Evolutionary conservation across 352 stramenopile species (phyloP).

Genomic region (Phytophthora sojae): DNA sequence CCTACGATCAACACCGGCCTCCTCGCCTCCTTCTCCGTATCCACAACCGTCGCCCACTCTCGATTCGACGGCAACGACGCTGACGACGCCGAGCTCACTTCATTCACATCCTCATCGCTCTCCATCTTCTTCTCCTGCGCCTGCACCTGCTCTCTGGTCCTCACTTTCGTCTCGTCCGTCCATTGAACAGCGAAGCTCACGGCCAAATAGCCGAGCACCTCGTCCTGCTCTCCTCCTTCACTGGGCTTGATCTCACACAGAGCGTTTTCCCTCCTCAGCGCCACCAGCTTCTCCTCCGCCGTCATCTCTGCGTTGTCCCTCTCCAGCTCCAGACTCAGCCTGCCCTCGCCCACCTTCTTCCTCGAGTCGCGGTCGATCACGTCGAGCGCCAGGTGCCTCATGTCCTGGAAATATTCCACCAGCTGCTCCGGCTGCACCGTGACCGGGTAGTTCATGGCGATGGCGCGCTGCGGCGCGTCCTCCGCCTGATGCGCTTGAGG

Average conservation of each 20-base stretch:
- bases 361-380: slow-evolving; percentile 63
- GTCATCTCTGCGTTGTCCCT: slow-evolving; percentile 8
- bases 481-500: too few relatives aligned
- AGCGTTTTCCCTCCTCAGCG: slow-evolving; percentile 35
- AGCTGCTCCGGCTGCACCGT: slow-evolving; percentile 41
- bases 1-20: not conserved
- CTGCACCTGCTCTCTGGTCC: not conserved
- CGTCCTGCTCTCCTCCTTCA: slow-evolving; percentile 6
- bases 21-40: not conserved
- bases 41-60: slow-evolving; percentile 1
- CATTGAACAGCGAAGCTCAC: slow-evolving; percentile 40
- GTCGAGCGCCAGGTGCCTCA: slow-evolving; percentile 64
- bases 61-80: slow-evolving; percentile 1
- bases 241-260: slow-evolving; percentile 51
- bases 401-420: slow-evolving; percentile 66
- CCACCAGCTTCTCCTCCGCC: slow-evolving; percentile 38
- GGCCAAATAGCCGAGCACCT: slow-evolving; percentile 41
- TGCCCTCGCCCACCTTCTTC: slow-evolving; percentile 48
- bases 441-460: slow-evolving; percentile 60
- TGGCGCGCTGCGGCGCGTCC: slow-evolving; percentile 24
- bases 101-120: not conserved
- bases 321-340: slow-evolving; percentile 28
- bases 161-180: slow-evolving; percentile 10
- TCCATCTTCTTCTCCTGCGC: not conserved
- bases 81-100: slow-evolving; percentile 3